Evolutionary conservation across 441 rosid species (phyloP).

Genomic region (Metrosideros polymorpha): DNA sequence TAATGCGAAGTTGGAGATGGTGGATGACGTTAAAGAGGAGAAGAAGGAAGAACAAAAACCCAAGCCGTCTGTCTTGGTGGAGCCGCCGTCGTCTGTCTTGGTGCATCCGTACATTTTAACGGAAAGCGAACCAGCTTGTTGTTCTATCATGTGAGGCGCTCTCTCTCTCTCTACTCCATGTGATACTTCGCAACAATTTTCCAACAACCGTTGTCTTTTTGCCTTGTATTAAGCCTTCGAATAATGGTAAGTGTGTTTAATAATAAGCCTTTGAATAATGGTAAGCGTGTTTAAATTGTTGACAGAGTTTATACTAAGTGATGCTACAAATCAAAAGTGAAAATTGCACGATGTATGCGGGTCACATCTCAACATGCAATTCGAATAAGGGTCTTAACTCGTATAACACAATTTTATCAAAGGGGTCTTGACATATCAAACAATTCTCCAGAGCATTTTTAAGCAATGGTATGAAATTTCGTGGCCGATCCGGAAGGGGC

Average conservation of each 20-base stretch:
- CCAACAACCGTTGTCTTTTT: background rate
- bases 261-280: background rate
- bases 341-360: background rate
- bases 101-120: background rate
- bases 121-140: background rate
- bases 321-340: background rate
- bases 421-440: background rate
- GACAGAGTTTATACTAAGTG: background rate
- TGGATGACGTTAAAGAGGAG: background rate
- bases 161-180: background rate
- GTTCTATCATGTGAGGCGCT: background rate
- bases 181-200: background rate
- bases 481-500: background rate
- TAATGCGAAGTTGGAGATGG: background rate
- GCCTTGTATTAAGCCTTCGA: background rate
- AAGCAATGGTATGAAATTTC: background rate
- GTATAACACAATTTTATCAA: background rate
- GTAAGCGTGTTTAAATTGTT: background rate
- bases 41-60: background rate
- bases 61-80: background rate
- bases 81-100: background rate
- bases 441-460: background rate
- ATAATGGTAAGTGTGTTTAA: background rate
- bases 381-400: background rate
- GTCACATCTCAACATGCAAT: too few relatives aligned